Conservation (phyloP, 192 early-diverging fungal genomes). For the Backusella liffmaniae region DNA sequence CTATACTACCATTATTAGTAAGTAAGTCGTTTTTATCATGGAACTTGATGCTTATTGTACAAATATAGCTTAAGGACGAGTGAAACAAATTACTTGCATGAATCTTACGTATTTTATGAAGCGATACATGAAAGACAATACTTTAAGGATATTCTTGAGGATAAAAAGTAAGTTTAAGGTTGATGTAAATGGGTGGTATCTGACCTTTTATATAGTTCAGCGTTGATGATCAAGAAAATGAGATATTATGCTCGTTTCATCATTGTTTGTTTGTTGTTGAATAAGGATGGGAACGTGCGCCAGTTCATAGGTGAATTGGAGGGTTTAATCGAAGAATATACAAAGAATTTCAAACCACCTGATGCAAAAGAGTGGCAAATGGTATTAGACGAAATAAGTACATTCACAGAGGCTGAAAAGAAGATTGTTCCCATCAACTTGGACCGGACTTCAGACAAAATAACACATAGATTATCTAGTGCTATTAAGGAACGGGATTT, state of each 20-base stretch:
- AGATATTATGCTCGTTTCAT: slow-evolving; percentile 98
- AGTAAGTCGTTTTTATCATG: slow-evolving; percentile 11
- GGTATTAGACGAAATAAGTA: slow-evolving; percentile 73
- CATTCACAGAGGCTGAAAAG: slow-evolving; percentile 86
- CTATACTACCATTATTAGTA: slow-evolving; percentile 81
- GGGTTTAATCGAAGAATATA: slow-evolving; percentile 84
- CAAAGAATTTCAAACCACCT: slow-evolving; percentile 77
- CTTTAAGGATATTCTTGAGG: slow-evolving; percentile 92
- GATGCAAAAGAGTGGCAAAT: slow-evolving; percentile 91
- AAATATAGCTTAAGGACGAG: slow-evolving; percentile 75
- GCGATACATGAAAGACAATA: slow-evolving; percentile 94
- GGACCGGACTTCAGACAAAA: slow-evolving; percentile 48
- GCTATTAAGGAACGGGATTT: slow-evolving; percentile 60
- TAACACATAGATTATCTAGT: slow-evolving; percentile 52
- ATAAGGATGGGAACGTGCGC: slow-evolving; percentile 77
- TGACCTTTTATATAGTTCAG: slow-evolving; percentile 54
- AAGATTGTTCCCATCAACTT: slow-evolving; percentile 65
- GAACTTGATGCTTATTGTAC: slow-evolving; percentile 23
- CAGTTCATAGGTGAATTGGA: slow-evolving; percentile 85
- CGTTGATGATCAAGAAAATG: slow-evolving; percentile 95
- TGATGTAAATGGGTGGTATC: neutral
- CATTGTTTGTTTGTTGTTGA: slow-evolving; percentile 88
- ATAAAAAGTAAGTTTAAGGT: slow-evolving; percentile 68
- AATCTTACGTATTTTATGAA: slow-evolving; percentile 95
- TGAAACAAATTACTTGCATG: slow-evolving; percentile 95